Percentiles rank a stretch among this genome's conserved stretches.
phyloP scores from a whole-genome alignment of 306 rosid genomes.

The Cicer yamashitae region DNA sequence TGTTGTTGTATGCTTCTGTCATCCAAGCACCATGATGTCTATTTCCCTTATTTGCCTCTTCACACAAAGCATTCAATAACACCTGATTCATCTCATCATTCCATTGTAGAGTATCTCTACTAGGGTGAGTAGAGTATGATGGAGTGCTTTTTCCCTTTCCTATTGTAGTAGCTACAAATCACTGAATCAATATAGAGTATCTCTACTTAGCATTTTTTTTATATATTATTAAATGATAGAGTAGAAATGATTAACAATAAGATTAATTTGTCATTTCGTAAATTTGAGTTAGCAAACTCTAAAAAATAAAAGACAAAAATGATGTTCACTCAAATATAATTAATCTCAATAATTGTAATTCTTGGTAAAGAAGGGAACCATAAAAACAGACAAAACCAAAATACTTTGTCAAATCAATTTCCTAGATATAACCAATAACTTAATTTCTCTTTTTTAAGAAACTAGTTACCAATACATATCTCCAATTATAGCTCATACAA shows the following conservation, averaged over 20 bases:
- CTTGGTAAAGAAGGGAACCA: not conserved
- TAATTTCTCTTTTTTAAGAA: slow-evolving; percentile 3
- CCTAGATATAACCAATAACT: slow-evolving; percentile 20
- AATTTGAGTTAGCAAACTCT: too few relatives aligned
- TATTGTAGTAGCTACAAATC: not conserved
- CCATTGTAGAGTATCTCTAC: not conserved
- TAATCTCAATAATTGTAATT: too few relatives aligned
- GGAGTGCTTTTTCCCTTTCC: not conserved
- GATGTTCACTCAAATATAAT: too few relatives aligned
- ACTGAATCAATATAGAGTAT: too few relatives aligned
- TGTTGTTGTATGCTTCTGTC: not conserved
- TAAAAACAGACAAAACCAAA: not conserved
- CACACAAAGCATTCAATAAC: not conserved
- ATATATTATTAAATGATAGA: too few relatives aligned
- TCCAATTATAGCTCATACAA: slow-evolving; percentile 28
- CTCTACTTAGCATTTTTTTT: not conserved
- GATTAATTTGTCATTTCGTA: not conserved
- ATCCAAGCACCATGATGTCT: not conserved
- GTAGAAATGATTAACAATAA: too few relatives aligned
- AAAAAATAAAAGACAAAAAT: too few relatives aligned
- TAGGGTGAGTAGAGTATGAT: not conserved
- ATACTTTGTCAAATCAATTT: not conserved
- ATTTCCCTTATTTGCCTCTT: not conserved
- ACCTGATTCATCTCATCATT: not conserved
- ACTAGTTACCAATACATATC: slow-evolving; percentile 23